Conservation (phyloP, 495 filamentous ascomycete species). For the Aspergillus cavernicola region DNA sequence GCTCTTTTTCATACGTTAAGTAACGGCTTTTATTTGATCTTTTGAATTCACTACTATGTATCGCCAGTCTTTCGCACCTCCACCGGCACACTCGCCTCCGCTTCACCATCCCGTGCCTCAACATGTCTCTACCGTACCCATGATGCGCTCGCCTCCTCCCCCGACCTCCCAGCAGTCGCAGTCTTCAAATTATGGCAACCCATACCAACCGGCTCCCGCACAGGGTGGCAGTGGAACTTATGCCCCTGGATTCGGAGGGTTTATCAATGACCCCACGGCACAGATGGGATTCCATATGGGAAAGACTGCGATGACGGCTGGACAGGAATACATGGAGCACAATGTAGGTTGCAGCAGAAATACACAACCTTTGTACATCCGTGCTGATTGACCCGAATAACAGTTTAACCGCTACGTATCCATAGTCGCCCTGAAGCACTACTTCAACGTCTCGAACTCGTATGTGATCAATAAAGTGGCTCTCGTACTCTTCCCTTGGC, state of each 20-base stretch:
- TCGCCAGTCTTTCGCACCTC: slow-evolving; percentile 68
- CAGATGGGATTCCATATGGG: slow-evolving; percentile 96
- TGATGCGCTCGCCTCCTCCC: slow-evolving; percentile 93
- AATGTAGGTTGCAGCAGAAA: slow-evolving; percentile 53
- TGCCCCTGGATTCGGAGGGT: slow-evolving; percentile 74
- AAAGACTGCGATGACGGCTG: slow-evolving; percentile 81
- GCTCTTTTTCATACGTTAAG: neutral
- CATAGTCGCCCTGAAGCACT: slow-evolving; percentile 88
- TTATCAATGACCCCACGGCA: slow-evolving; percentile 94
- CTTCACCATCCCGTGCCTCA: slow-evolving; percentile 98
- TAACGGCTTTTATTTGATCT: slow-evolving; percentile 5
- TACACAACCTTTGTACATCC: neutral
- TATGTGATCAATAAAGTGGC: slow-evolving; percentile 81
- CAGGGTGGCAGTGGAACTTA: slow-evolving; percentile 52
- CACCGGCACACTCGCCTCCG: slow-evolving; percentile 82
- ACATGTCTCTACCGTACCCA: slow-evolving; percentile 97
- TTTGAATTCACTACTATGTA: slow-evolving; percentile 58
- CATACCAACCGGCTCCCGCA: slow-evolving; percentile 56
- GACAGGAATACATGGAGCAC: slow-evolving; percentile 88
- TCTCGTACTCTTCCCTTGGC: slow-evolving; percentile 94
- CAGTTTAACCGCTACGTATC: slow-evolving; percentile 93
- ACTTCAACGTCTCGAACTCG: slow-evolving; percentile 94
- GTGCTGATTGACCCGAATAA: slow-evolving; percentile 14
- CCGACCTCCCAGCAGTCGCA: slow-evolving; percentile 71
- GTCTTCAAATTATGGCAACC: slow-evolving; percentile 67